Conservation (phyloP, 2,329 filamentous ascomycete species). For the Emmonsia crescens region DNA sequence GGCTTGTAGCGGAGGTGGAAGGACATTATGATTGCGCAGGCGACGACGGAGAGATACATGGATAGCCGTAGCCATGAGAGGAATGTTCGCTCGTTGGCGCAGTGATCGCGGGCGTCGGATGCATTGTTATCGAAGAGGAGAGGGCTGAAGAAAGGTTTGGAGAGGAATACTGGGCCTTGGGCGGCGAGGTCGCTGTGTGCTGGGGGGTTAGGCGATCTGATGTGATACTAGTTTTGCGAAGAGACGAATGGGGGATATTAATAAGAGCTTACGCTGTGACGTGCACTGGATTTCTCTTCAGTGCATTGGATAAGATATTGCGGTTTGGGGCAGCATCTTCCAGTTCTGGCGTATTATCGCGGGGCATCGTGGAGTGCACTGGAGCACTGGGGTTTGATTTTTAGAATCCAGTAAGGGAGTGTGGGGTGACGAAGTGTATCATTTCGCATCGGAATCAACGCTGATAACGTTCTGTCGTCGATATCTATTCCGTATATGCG, state of each 20-base stretch:
- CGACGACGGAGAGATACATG: slow-evolving; percentile 82
- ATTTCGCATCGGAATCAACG: background rate
- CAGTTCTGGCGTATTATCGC: slow-evolving; percentile 9
- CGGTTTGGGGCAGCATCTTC: slow-evolving; percentile 26
- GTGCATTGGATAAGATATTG: slow-evolving; percentile 43
- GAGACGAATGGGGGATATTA: background rate
- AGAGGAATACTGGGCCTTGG: slow-evolving; percentile 37
- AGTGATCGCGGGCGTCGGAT: slow-evolving; percentile 56
- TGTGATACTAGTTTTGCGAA: background rate
- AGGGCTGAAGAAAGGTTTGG: slow-evolving; percentile 45
- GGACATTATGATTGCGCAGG: slow-evolving; percentile 80
- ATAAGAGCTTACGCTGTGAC: slow-evolving; percentile 35
- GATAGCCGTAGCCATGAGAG: slow-evolving; percentile 83
- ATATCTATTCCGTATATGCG: background rate
- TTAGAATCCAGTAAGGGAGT: background rate
- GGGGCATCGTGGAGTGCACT: slow-evolving; percentile 17
- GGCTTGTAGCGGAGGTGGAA: slow-evolving; percentile 79
- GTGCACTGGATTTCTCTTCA: slow-evolving; percentile 38
- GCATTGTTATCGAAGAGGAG: slow-evolving; percentile 57
- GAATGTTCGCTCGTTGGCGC: slow-evolving; percentile 61
- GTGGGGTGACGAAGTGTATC: background rate
- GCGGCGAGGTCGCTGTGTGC: slow-evolving; percentile 21
- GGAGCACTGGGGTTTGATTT: background rate
- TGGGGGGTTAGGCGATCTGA: slow-evolving; percentile 4
- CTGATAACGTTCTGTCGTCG: background rate